phyloP scores from a whole-genome alignment of 306 rosid genomes.

The Amphicarpaea edgeworthii region DNA sequence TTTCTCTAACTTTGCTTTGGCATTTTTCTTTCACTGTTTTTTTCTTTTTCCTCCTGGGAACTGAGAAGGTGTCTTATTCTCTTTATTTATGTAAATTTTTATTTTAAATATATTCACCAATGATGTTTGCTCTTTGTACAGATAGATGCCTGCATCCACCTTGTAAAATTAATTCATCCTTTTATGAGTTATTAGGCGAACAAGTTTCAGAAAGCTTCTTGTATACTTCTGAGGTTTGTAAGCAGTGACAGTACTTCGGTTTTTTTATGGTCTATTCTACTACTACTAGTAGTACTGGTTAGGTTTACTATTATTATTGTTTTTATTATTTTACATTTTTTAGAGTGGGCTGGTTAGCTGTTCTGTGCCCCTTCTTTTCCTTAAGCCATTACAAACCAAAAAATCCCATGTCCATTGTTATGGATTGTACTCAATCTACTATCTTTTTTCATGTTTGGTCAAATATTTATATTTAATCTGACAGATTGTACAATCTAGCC shows the following conservation, averaged over 20 bases:
- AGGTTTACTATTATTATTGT: neutral
- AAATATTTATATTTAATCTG: neutral
- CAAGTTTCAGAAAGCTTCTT: conserved; percentile 49
- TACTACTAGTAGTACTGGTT: neutral
- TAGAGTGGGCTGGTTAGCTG: neutral
- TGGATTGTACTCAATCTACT: neutral
- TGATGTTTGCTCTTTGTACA: conserved; percentile 41
- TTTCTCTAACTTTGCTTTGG: conserved; percentile 2
- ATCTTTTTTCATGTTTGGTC: conserved; percentile 6
- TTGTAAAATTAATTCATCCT: conserved; percentile 54
- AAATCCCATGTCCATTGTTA: neutral
- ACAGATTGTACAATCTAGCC: neutral
- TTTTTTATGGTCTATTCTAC: neutral
- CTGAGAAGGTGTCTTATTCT: conserved; percentile 8
- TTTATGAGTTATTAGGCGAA: conserved; percentile 47
- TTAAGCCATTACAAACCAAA: neutral
- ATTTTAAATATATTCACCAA: conserved; percentile 5
- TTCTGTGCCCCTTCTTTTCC: neutral
- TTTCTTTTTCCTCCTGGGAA: conserved; percentile 1
- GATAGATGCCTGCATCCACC: conserved; percentile 54
- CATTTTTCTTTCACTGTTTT: neutral
- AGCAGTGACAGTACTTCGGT: conserved; percentile 7
- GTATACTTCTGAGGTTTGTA: conserved; percentile 58
- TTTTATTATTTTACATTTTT: neutral
- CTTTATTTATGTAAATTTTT: neutral